Conservation (phyloP, 2,329 filamentous ascomycete genomes). For the Sarocladiaceae sp. region DNA sequence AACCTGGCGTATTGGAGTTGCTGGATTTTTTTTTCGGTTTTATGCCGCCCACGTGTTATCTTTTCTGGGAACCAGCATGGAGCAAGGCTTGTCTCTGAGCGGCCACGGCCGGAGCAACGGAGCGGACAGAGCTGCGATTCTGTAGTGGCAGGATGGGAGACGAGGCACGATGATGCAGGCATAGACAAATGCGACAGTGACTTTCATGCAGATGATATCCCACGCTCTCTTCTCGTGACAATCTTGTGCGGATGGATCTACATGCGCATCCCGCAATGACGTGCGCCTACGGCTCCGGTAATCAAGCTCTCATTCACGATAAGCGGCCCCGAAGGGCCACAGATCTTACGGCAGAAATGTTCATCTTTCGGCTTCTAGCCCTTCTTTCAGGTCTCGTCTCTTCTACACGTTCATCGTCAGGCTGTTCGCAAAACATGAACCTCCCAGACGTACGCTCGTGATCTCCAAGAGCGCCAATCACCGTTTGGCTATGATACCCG, state of each 20-base stretch:
- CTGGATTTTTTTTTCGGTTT: background rate
- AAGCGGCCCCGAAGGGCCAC: too few species aligned
- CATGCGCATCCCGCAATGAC: too few species aligned
- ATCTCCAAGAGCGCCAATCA: background rate
- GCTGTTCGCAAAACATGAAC: too few species aligned
- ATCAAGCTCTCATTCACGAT: too few species aligned
- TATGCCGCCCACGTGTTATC: background rate
- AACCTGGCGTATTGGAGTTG: background rate
- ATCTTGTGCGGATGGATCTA: too few species aligned
- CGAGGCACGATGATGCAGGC: background rate
- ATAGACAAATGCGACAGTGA: slow-evolving; percentile 7
- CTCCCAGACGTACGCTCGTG: too few species aligned
- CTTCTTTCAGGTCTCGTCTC: too few species aligned
- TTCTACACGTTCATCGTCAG: too few species aligned
- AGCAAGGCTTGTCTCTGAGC: background rate
- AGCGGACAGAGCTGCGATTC: background rate
- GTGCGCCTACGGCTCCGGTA: too few species aligned
- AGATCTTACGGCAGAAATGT: too few species aligned
- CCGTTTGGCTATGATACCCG: background rate
- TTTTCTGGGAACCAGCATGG: background rate
- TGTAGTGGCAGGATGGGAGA: background rate
- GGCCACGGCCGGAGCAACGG: background rate
- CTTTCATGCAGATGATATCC: background rate
- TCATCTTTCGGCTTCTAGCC: too few species aligned
- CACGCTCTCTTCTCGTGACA: background rate